Evolutionary conservation across 495 filamentous ascomycete genomes (phyloP).

Genomic region (Massariosphaeria phaeospora): DNA sequence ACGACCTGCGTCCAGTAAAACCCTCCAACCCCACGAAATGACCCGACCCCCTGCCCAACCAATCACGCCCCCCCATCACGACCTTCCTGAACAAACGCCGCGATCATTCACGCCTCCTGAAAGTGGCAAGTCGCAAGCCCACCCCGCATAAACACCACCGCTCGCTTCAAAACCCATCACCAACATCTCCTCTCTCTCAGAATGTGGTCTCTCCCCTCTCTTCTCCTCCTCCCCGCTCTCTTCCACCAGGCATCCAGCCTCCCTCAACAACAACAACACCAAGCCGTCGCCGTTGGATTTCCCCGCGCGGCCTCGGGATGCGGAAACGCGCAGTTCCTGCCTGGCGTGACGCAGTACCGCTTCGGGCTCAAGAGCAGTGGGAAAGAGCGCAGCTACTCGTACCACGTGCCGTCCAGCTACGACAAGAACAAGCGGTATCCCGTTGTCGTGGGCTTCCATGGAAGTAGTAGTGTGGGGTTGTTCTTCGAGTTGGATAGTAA

Average conservation of each 20-base stretch:
- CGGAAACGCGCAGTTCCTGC: conserved; percentile 18
- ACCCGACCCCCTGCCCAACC: too few species aligned
- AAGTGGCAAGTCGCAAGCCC: not conserved
- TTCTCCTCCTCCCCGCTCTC: not conserved
- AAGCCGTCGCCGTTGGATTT: too few species aligned
- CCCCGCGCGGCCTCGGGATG: conserved; percentile 20
- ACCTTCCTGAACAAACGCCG: conserved; percentile 4
- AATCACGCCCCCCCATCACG: not conserved
- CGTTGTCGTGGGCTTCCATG: conserved; percentile 26
- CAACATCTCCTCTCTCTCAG: not conserved
- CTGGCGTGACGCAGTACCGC: conserved; percentile 21
- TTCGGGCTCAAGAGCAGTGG: conserved; percentile 18
- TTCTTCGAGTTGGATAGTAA: conserved; percentile 26
- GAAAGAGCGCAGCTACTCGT: conserved; percentile 20
- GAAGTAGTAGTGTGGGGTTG: conserved; percentile 14
- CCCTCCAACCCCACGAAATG: too few species aligned
- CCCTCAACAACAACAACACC: not conserved
- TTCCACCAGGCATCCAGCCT: not conserved
- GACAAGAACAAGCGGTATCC: conserved; percentile 22
- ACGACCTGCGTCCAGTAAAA: too few species aligned
- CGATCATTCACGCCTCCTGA: conserved; percentile 1
- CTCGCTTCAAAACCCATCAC: not conserved
- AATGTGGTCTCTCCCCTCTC: not conserved
- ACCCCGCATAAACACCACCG: not conserved
- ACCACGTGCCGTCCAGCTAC: conserved; percentile 14